Conservation (phyloP, 192 early-diverging fungal genomes). For the Coemansia sp. region DNA sequence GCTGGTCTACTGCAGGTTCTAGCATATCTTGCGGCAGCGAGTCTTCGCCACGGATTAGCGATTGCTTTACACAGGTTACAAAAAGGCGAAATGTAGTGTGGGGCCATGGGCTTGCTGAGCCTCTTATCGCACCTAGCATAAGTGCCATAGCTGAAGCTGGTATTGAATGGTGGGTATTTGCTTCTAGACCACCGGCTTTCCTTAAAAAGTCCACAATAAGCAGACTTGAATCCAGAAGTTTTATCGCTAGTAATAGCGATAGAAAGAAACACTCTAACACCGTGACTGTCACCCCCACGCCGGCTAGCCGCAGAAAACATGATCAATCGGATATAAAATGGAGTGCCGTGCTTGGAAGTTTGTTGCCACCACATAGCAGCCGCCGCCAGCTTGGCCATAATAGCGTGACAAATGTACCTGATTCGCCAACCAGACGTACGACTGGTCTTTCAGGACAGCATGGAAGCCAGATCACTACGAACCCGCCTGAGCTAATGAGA, state of each 20-base stretch:
- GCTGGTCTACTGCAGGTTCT: background rate
- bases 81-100: slow-evolving; percentile 31
- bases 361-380: slow-evolving; percentile 1
- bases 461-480: background rate
- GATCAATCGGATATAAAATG: slow-evolving; percentile 51
- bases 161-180: slow-evolving; percentile 38
- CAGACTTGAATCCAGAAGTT: background rate
- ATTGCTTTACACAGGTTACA: background rate
- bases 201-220: background rate
- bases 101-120: slow-evolving; percentile 4
- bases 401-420: background rate
- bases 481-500: background rate
- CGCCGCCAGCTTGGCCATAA: background rate
- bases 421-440: background rate
- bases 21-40: background rate
- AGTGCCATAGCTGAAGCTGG: background rate
- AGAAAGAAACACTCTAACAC: background rate
- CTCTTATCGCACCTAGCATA: background rate
- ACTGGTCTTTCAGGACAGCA: background rate
- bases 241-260: background rate
- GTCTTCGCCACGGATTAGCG: background rate
- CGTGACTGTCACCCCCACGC: background rate
- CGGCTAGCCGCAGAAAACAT: slow-evolving; percentile 25
- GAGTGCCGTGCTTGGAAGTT: slow-evolving; percentile 36
- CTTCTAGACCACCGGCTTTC: slow-evolving; percentile 18